Evolutionary conservation across 441 rosid genomes (phyloP), one percentile per base, ranked within the genome.

Genomic region (Erysimum cheiri): DNA sequence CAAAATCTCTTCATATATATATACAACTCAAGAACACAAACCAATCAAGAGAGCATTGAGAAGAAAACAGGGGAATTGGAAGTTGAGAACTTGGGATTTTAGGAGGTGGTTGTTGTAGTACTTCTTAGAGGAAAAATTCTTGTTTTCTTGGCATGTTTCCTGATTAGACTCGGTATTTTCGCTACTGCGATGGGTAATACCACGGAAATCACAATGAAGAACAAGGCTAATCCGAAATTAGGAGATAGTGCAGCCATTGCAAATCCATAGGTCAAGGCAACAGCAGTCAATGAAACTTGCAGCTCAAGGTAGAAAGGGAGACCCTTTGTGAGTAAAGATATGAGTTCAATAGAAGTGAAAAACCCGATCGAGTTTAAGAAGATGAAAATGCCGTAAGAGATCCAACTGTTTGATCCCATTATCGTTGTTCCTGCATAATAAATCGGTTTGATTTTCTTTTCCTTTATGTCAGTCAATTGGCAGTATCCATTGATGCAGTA

Each of bases 221-320:
- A 64, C 46, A 75, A 1, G 40, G 43, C 54, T 64, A 75, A 43
- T 17, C 75, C 67, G 15, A 63, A 50, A 53, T 2, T 69, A 15
- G 79, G 71, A 47, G 79, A 48, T 12, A 75, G 28, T 40, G 79
- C 67, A 41, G 61, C 44, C 75, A 70, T 70, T 63, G 63, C 71
- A 58, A 75, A 75, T 31, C 71, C 79, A 70, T 75, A 75, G 33
- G 75, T 70, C 11, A 75, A 75, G 47, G 67, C 67, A 57, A 75
- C 3, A 39, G 57, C 79, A 70, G 2, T 56, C 22, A 70, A 11
- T 40, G 71, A 75, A 58, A 75, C 75, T 64, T 75, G 79, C 5
- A 70, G 41, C 62, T 75, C 79, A 70, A 75, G 71, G 55, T 63
- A 58, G 43, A 70, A 75, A 48, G 75, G 71, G 0, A 70, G 64